Evolutionary conservation across 2,329 filamentous ascomycete genomes (phyloP), one percentile per base, ranked within the genome.

Genomic region (Penicillium sp.): DNA sequence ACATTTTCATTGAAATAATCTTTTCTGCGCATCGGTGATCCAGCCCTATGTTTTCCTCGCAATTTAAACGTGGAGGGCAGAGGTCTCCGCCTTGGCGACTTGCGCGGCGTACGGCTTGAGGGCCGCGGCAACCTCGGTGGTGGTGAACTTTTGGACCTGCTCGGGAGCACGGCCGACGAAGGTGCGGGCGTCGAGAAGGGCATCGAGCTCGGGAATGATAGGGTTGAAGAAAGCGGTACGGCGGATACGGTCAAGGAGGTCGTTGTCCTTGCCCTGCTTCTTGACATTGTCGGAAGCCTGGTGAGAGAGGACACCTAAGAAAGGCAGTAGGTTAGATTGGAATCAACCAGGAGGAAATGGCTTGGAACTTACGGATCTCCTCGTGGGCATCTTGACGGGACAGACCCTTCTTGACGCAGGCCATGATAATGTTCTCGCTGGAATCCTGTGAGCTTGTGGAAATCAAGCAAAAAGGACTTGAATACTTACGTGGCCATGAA

Each of bases 371-470:
- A 70, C 88, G 87, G 64, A 96, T 92, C 72, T 93, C 78, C 75
- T 96, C 91, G 73, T 96, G 91, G 1, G 90, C 88, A 49, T 92
- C 89, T 69, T 95, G 90, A 44, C 91, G 79, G 8, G 84, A 89
- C 23, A 78, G 81, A 26, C 89, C 90, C 65, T 86, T 82, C 50
- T 84, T 83, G 23, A 87, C 84, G 49, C 93, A 80, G 60, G 84
- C 85, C 89, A 95, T 91, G 69, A 92, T 89, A 68, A 91, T 86
- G 56, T 71, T 71, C 59, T 71, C 68, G 58, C 68, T 70, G 34
- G 6, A 42, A 32, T 3, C 26, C 26, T n/a, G 54, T 69, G 59
- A 69, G 60, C 33, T 32, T 30, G 7, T 2, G 24, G 21, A 1
- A 27, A 8, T 21, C 15, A 18, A 32, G 12, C 17, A 15, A n/a